Percentiles rank a stretch among this genome's conserved stretches.
These are phyloP conservation scores for Capsella rubella DNA, from an alignment of 441 rosid species.

Conservation along the genomic window DNA sequence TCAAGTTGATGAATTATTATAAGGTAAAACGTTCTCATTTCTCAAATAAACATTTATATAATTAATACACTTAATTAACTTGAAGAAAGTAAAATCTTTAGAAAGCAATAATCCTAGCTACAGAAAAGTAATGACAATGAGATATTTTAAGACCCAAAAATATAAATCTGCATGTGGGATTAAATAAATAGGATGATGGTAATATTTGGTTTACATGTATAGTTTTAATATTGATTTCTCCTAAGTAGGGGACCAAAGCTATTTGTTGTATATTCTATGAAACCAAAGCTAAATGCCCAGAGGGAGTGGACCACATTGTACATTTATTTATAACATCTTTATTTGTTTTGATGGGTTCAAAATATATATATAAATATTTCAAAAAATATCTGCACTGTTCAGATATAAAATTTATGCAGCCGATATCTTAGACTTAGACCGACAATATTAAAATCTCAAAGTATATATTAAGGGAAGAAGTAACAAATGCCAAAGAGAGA, in stretches of 20 bases:
- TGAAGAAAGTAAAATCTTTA: not conserved
- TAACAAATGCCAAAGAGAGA: not conserved
- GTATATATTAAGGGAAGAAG: not conserved
- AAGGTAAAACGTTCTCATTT: not conserved
- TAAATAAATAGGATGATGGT: conserved; percentile 13
- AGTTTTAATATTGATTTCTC: conserved; percentile 37
- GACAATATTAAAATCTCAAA: conserved; percentile 16
- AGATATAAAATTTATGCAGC: conserved; percentile 34
- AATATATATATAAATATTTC: not conserved
- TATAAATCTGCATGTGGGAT: not conserved
- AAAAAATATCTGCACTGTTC: conserved; percentile 30
- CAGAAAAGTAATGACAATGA: not conserved
- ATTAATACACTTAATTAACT: not conserved
- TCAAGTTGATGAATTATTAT: not conserved
- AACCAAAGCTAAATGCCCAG: conserved; percentile 36
- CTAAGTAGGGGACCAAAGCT: conserved; percentile 38
- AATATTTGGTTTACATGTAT: conserved; percentile 31
- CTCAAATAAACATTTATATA: not conserved
- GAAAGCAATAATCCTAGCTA: not conserved
- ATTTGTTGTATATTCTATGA: conserved; percentile 35
- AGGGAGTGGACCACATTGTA: conserved; percentile 35
- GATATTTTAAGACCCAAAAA: conserved; percentile 6
- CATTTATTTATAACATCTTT: conserved; percentile 4
- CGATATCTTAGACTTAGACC: conserved; percentile 46
- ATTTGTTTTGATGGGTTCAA: not conserved